Conservation (phyloP, 2,329 filamentous ascomycete species). For the Ceratocystis destructans region DNA sequence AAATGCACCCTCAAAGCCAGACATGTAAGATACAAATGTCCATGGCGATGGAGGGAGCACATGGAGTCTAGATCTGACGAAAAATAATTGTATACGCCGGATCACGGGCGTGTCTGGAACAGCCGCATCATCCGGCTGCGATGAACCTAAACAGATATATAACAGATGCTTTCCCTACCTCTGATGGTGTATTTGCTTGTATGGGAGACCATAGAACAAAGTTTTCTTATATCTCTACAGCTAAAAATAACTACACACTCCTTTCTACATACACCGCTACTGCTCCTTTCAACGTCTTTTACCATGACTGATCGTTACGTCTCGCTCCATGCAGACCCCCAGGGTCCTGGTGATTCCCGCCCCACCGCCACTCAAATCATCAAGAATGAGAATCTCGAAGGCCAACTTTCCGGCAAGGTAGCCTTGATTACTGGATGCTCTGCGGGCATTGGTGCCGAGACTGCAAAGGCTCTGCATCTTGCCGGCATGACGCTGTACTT, state of each 20-base stretch:
- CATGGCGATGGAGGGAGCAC: background rate
- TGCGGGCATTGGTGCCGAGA: conserved; percentile 29
- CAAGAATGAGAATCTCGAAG: background rate
- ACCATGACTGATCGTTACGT: conserved; percentile 22
- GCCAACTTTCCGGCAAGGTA: conserved; percentile 10
- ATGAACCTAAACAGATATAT: background rate
- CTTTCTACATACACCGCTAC: background rate
- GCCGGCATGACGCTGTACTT: background rate
- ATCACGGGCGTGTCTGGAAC: background rate
- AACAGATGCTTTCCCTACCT: background rate
- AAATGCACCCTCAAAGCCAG: background rate
- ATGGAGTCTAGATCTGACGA: background rate
- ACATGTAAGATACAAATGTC: background rate
- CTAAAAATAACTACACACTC: background rate
- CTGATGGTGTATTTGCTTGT: background rate
- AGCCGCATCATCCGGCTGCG: background rate
- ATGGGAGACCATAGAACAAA: background rate
- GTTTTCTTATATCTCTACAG: background rate
- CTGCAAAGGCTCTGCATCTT: conserved; percentile 25
- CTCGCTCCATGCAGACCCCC: background rate
- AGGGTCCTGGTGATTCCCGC: background rate
- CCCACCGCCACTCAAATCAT: background rate
- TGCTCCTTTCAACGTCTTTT: too few relatives aligned
- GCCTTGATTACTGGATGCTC: conserved; percentile 33
- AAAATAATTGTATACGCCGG: background rate